Percentiles rank a stretch among this genome's conserved stretches.
Conservation (phyloP, 2,329 filamentous ascomycete genomes). For the Alternaria alternata region DNA sequence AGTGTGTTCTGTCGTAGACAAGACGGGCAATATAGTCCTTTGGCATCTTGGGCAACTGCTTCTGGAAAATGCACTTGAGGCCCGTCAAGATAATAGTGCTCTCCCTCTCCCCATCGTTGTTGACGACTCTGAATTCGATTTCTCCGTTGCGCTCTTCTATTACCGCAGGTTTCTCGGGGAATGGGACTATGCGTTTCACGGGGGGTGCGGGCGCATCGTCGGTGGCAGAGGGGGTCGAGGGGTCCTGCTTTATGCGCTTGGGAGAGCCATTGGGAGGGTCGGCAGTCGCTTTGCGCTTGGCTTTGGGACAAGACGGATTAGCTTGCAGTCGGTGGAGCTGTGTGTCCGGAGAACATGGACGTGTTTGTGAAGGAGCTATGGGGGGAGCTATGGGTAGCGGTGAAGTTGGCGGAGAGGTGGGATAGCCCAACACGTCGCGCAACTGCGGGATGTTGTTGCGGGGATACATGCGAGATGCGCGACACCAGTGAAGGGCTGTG, state of each 20-base stretch:
- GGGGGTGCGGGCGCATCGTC: conserved; percentile 50
- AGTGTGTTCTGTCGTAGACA: conserved; percentile 94
- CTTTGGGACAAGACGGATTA: conserved; percentile 36
- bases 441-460: conserved; percentile 20
- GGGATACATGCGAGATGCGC: conserved; percentile 11
- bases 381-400: not conserved
- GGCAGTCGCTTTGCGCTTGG: conserved; percentile 79
- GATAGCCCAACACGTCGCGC: conserved; percentile 30
- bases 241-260: conserved; percentile 63
- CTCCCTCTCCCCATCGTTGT: conserved; percentile 89
- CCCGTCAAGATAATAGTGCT: conserved; percentile 94
- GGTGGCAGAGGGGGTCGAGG: conserved; percentile 44
- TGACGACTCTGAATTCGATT: conserved; percentile 97
- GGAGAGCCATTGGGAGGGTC: conserved; percentile 67
- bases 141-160: conserved; percentile 92
- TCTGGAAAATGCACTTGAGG: conserved; percentile 97
- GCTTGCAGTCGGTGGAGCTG: conserved; percentile 20
- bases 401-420: conserved; percentile 26
- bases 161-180: conserved; percentile 92
- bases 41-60: conserved; percentile 98
- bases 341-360: conserved; percentile 14
- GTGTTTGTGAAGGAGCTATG: conserved; percentile 1
- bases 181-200: conserved; percentile 74
- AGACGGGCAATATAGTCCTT: conserved; percentile 98
- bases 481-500: not conserved